Percentiles rank a stretch among this genome's conserved stretches.
These are phyloP conservation scores for Mortierella claussenii DNA, from an alignment of 192 early-diverging fungal species.

Conservation along the genomic window DNA sequence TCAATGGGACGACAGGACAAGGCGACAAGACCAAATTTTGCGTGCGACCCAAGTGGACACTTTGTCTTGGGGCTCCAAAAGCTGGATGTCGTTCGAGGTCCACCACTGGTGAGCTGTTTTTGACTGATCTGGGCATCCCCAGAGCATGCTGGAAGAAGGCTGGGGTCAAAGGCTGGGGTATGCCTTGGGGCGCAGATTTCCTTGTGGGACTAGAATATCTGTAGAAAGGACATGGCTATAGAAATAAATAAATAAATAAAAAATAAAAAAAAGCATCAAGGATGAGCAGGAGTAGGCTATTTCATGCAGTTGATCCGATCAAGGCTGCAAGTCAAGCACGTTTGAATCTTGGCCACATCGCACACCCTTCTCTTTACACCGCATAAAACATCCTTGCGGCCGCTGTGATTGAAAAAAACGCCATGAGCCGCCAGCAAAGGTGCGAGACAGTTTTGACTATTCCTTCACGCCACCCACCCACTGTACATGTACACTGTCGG, in stretches of 20 bases:
- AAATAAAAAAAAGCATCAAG: no score
- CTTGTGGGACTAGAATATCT: conserved; percentile 65
- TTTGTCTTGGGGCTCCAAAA: conserved; percentile 80
- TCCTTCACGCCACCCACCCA: no score
- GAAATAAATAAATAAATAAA: background rate
- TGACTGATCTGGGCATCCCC: conserved; percentile 84
- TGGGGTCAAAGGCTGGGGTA: conserved; percentile 59
- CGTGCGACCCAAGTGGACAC: conserved; percentile 80
- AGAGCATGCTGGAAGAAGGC: conserved; percentile 66
- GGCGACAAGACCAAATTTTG: conserved; percentile 56
- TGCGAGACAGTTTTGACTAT: no score
- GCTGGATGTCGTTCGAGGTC: conserved; percentile 65
- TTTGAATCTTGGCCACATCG: no score
- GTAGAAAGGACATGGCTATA: conserved; percentile 3
- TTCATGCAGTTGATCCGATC: background rate
- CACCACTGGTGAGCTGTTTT: conserved; percentile 75
- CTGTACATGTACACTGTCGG: no score
- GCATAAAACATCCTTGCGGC: no score
- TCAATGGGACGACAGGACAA: conserved; percentile 58
- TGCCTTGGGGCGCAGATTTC: conserved; percentile 73
- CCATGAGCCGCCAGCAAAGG: no score
- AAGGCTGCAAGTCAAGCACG: no score
- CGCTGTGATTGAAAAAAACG: no score
- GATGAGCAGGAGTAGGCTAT: background rate
- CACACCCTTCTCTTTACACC: no score